These are phyloP conservation scores for Simplicillium aogashimaense DNA, from an alignment of 2,329 filamentous ascomycete genomes.

Conservation along the genomic window DNA sequence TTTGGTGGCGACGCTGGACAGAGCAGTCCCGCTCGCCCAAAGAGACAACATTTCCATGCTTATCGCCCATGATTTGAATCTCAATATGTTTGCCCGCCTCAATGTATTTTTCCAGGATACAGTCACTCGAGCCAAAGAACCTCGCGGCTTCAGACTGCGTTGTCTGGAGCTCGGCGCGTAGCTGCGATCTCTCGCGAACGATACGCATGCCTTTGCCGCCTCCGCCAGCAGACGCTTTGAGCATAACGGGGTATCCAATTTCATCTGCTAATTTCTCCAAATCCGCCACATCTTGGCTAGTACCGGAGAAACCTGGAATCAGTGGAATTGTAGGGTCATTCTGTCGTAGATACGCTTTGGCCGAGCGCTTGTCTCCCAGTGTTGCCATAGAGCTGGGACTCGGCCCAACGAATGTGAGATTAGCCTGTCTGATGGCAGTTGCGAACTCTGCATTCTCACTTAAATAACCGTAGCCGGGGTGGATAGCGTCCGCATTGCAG, in stretches of 20 bases:
- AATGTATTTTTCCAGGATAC: constrained; percentile 27
- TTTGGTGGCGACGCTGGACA: constrained; percentile 34
- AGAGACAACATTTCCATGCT: constrained; percentile 21
- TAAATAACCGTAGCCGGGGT: constrained; percentile 54
- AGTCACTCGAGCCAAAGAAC: constrained; percentile 24
- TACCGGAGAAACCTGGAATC: background rate
- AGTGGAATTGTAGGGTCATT: background rate
- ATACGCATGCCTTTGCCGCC: constrained; percentile 30
- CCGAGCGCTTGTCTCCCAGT: constrained; percentile 50
- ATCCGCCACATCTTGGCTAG: background rate
- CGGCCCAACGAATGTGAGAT: constrained; percentile 49
- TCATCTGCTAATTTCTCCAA: background rate
- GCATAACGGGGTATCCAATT: constrained; percentile 26
- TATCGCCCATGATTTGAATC: constrained; percentile 33
- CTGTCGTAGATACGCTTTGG: constrained; percentile 21
- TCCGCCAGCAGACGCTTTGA: constrained; percentile 31
- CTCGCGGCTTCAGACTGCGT: constrained; percentile 24
- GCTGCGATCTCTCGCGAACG: constrained; percentile 8
- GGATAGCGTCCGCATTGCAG: background rate
- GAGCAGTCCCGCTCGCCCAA: constrained; percentile 34
- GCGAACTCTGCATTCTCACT: constrained; percentile 54
- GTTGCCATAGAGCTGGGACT: constrained; percentile 39
- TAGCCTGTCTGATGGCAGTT: constrained; percentile 35
- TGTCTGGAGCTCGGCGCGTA: constrained; percentile 6
- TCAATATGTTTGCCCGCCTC: constrained; percentile 30